Evolutionary conservation across 805 yeast species (phyloP), one percentile per base, ranked within the genome.

Genomic region (Danielozyma ontarioensis): DNA sequence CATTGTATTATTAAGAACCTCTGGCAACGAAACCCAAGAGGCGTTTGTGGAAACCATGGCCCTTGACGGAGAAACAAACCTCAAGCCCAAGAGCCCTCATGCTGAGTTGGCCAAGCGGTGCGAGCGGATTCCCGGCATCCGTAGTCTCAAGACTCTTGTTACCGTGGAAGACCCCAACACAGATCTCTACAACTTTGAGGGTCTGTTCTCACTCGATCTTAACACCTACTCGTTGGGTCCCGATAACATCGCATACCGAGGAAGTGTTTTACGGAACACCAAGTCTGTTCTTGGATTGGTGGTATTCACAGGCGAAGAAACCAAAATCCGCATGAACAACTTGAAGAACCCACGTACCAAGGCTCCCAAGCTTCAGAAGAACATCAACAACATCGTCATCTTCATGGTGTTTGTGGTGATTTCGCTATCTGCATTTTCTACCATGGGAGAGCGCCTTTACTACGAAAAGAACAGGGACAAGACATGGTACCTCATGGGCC

Each of bases 41-140:
- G 74, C 85, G 1, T 85, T 76, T 43, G 78, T 89, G 13, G 99
- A 93, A 56, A 93, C 99, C 1, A 88, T 90, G 90, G 98, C 96
- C 1, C 68, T 93, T 31, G 98, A 93, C 59, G 99, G 99, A 32
- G 98, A 93, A 57, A 93, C 97, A 0, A 90, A 88, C 52, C 66
- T 93, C 40, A 93, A 93, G 55, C 70, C 84, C 5, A 79, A 76
- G 46, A 61, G 64, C 13, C 84, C 96, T 0, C 83, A 80, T 40
- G 66, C 72, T 2, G 84, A 79, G 39, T 45, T 90, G 2, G 69
- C 79, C 26, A 71, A 72, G 12, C 41, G 57, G 8, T 65, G 80
- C 27, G 62, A 69, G 15, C 62, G 69, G 3, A 81, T 77, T 0
- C 54, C 68, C 2, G 74, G 73, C 0, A 52, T 85, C 32, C 69